phyloP scores from a whole-genome alignment of 495 filamentous ascomycete genomes.

The Penicillium waksmanii region DNA sequence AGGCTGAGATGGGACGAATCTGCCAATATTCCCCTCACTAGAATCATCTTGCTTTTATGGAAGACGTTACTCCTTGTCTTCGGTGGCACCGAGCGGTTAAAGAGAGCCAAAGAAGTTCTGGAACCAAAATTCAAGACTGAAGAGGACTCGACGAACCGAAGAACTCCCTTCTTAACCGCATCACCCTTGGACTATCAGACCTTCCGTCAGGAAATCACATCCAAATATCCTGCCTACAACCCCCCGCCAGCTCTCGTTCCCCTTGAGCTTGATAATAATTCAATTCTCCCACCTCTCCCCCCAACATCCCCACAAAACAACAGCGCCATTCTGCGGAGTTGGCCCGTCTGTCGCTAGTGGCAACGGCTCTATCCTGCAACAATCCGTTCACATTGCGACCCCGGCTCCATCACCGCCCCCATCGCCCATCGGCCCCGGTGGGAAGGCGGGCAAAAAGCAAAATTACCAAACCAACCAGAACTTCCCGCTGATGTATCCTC shows the following conservation, averaged over 20 bases:
- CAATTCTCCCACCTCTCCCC: constrained; percentile 85
- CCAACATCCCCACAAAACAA: constrained; percentile 65
- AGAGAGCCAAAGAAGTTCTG: constrained; percentile 66
- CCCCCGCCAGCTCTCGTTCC: constrained; percentile 84
- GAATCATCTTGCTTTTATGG: constrained; percentile 83
- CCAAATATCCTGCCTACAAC: constrained; percentile 96
- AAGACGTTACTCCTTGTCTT: constrained; percentile 86
- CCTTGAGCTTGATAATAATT: constrained; percentile 85
- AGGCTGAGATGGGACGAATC: constrained; percentile 88
- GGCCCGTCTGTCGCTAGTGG: constrained; percentile 45
- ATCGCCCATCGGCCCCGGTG: constrained; percentile 82
- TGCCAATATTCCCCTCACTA: constrained; percentile 62
- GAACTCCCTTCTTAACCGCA: constrained; percentile 73
- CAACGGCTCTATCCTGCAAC: constrained; percentile 84
- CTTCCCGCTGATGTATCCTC: constrained; percentile 97
- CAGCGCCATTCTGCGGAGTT: constrained; percentile 45
- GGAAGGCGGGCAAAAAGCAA: constrained; percentile 96
- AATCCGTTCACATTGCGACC: constrained; percentile 96
- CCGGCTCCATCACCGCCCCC: constrained; percentile 97
- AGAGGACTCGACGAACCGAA: constrained; percentile 37
- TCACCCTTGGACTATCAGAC: constrained; percentile 95
- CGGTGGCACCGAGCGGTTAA: constrained; percentile 73
- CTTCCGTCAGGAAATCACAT: constrained; percentile 97
- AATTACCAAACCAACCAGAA: constrained; percentile 99
- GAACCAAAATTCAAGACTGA: constrained; percentile 40